Percentiles rank a stretch among this genome's conserved stretches.
Evolutionary conservation across 768 basidiomycete genomes (phyloP).

Genomic region (Lactifluus subvellereus): DNA sequence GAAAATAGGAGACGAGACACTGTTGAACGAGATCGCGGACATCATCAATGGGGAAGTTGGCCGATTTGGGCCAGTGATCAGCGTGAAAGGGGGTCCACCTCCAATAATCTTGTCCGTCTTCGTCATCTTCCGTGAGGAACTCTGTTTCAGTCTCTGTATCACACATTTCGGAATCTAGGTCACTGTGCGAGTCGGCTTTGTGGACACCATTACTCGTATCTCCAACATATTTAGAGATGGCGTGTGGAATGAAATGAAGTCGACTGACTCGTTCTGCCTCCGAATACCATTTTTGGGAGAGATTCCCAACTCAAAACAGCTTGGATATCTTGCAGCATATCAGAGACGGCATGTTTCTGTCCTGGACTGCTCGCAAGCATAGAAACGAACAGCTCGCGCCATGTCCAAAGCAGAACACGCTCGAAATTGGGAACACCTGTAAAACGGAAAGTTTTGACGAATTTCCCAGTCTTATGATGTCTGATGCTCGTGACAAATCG

Average conservation of each 20-base stretch:
- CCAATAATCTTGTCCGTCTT: slow-evolving; percentile 12
- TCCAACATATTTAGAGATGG: slow-evolving; percentile 5
- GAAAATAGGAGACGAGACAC: slow-evolving; percentile 45
- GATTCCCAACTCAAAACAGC: slow-evolving; percentile 43
- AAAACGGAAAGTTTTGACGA: slow-evolving; percentile 45
- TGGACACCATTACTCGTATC: not conserved
- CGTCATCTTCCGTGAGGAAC: not conserved
- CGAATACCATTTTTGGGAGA: slow-evolving; percentile 47
- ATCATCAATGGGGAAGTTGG: slow-evolving; percentile 37
- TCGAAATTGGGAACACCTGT: slow-evolving; percentile 44
- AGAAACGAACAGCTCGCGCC: slow-evolving; percentile 61
- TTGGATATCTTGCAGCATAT: slow-evolving; percentile 59
- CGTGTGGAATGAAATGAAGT: slow-evolving; percentile 14
- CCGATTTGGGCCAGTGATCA: slow-evolving; percentile 45
- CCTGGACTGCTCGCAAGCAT: slow-evolving; percentile 39
- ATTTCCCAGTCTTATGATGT: slow-evolving; percentile 35
- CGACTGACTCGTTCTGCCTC: slow-evolving; percentile 42
- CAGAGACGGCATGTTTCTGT: slow-evolving; percentile 35
- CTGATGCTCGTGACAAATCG: slow-evolving; percentile 43
- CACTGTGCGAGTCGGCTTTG: not conserved
- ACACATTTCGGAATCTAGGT: not conserved
- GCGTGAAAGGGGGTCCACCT: slow-evolving; percentile 36
- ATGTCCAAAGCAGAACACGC: slow-evolving; percentile 52
- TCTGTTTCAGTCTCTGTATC: not conserved
- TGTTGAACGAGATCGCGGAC: slow-evolving; percentile 43